Conservation (phyloP, 441 rosid species). For the Adansonia rubrostipa region DNA sequence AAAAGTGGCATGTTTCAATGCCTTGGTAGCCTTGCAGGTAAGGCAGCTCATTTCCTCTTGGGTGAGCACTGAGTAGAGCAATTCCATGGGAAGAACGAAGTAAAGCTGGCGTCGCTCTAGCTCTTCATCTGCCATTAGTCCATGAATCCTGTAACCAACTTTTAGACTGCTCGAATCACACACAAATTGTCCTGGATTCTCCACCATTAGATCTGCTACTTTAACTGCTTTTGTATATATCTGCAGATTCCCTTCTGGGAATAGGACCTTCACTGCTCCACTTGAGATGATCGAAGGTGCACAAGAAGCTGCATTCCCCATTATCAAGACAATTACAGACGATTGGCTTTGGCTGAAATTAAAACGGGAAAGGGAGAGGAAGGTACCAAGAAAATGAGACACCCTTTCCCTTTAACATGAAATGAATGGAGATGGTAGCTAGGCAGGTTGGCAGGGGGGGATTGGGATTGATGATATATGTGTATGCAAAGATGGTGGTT, state of each 20-base stretch:
- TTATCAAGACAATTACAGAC: neutral
- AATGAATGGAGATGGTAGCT: neutral
- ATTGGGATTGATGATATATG: conserved; percentile 24
- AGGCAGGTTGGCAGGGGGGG: neutral
- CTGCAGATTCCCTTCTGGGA: conserved; percentile 37
- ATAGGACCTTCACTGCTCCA: conserved; percentile 42
- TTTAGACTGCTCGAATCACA: conserved; percentile 45
- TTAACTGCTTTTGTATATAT: conserved; percentile 43
- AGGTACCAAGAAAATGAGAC: neutral
- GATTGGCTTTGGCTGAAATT: neutral
- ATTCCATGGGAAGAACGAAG: conserved; percentile 60
- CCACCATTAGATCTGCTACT: conserved; percentile 49
- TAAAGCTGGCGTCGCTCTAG: conserved; percentile 45
- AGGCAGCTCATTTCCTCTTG: conserved; percentile 48
- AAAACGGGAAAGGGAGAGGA: neutral
- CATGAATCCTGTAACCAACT: conserved; percentile 45
- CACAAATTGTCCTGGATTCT: conserved; percentile 50
- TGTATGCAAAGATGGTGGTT: conserved; percentile 29
- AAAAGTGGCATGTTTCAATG: conserved; percentile 32
- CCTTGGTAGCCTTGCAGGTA: conserved; percentile 41
- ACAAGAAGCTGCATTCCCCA: conserved; percentile 60
- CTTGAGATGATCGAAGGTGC: conserved; percentile 43
- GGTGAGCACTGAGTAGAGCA: conserved; percentile 55
- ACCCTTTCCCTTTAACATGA: neutral
- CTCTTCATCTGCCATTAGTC: conserved; percentile 48